phyloP scores from a whole-genome alignment of 1,139 yeast species.

The Wickerhamomyces sp. region DNA sequence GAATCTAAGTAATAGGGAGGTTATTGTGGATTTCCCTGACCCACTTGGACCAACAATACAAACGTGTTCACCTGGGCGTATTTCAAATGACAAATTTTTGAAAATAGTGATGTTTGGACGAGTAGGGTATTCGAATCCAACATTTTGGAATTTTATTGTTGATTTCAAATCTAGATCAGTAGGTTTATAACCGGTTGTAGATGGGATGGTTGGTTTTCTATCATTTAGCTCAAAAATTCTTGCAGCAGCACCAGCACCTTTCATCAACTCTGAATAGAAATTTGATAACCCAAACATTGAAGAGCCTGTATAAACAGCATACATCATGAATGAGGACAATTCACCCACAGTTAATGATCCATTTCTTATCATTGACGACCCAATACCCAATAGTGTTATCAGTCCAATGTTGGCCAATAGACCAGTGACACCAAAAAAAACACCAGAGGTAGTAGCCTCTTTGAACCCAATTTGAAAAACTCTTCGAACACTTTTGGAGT shows the following conservation, averaged over 20 bases:
- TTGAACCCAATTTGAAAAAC: constrained; percentile 72
- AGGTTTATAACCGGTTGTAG: constrained; percentile 43
- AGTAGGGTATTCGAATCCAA: constrained; percentile 80
- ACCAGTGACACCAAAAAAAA: constrained; percentile 77
- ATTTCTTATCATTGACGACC: constrained; percentile 69
- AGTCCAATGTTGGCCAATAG: constrained; percentile 79
- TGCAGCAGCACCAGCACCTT: constrained; percentile 96
- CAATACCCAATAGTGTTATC: constrained; percentile 69
- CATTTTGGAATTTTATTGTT: constrained; percentile 55
- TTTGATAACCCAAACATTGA: constrained; percentile 89
- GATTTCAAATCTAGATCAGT: constrained; percentile 42
- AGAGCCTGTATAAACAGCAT: constrained; percentile 90
- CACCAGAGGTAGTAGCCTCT: constrained; percentile 76
- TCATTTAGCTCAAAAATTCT: constrained; percentile 85
- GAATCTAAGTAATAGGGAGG: constrained; percentile 66
- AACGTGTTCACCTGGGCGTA: constrained; percentile 70
- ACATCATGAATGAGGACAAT: constrained; percentile 89
- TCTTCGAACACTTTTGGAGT: constrained; percentile 66
- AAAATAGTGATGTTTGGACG: constrained; percentile 73
- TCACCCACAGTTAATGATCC: constrained; percentile 85
- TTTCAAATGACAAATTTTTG: constrained; percentile 52
- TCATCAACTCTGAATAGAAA: constrained; percentile 91
- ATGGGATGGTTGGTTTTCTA: constrained; percentile 65
- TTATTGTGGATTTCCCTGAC: constrained; percentile 84
- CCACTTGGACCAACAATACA: constrained; percentile 94